Evolutionary conservation across 306 rosid genomes (phyloP), one percentile per base, ranked within the genome.

Genomic region (Biancaea sappan): DNA sequence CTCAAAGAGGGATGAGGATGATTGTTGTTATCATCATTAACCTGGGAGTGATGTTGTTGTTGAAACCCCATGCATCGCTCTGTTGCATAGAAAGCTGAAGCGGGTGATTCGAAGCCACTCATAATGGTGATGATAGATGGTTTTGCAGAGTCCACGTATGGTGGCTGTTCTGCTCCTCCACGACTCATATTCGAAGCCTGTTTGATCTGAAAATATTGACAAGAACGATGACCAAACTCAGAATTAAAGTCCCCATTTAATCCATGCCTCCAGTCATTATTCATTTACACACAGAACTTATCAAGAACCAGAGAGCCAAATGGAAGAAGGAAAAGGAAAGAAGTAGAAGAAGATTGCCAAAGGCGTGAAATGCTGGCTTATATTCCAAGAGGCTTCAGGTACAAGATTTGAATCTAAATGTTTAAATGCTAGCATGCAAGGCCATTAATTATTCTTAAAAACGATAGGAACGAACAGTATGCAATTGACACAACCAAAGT

Each of bases 61-160:
- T 86, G 85, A 51, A 93, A 81, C 21, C 96, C 88, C 98, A 90
- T 93, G 82, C 71, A 87, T 14, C 79, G 80, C 72, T 91, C 97
- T 13, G 96, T 73, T 29, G 95, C 93, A 50, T 79, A 87, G 56
- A 90, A 90, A 38, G 93, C 88, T 4, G 89, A 87, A 77, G 87
- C 67, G 1, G 91, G 97, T 5, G 96, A 83, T 80, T 90, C 92
- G 40, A 89, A 90, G 47, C 84, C 85, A 56, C 84, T 77, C 18
- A 89, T 81, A 44, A 87, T 88, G 46, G 90, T 69, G 65, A 32
- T 69, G 65, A 32, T 70, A 4, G 82, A 34, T 24, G 87, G 37
- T 63, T 81, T 91, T 3, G 66, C 46, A 69, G 71, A 74, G 63
- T 64, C 79, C 37, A 56, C 48, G 44, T 74, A 61, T 75, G 73